Percentiles rank a stretch among this genome's conserved stretches.
These are phyloP conservation scores for Kodamaea sagamina DNA, from an alignment of 805 yeast genomes.

Conservation along the genomic window DNA sequence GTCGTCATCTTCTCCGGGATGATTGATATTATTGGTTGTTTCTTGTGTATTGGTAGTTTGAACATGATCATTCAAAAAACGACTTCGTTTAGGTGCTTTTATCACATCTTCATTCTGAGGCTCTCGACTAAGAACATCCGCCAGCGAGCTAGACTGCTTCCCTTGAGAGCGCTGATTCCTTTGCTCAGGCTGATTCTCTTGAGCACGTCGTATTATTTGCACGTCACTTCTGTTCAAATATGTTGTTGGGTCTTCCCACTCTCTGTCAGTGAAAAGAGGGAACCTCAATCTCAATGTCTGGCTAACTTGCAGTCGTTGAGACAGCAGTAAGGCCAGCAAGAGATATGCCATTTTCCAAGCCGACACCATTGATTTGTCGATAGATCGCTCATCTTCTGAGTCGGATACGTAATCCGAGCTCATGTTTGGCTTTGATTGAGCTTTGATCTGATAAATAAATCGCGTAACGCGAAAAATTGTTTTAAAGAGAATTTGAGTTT, in stretches of 20 bases:
- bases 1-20: slow-evolving; percentile 12
- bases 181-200: slow-evolving; percentile 9
- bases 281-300: slow-evolving; percentile 2
- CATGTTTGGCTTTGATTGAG: neutral
- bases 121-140: no score
- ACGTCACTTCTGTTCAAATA: slow-evolving; percentile 3
- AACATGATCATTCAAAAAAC: neutral
- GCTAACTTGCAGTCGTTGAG: slow-evolving; percentile 7
- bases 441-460: neutral
- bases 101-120: neutral
- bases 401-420: slow-evolving; percentile 26
- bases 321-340: slow-evolving; percentile 5
- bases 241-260: slow-evolving; percentile 13
- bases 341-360: slow-evolving; percentile 7
- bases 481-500: neutral
- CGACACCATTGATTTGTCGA: slow-evolving; percentile 14
- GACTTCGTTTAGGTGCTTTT: slow-evolving; percentile 6
- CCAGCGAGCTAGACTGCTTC: no score
- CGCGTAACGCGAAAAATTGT: neutral
- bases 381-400: slow-evolving; percentile 29
- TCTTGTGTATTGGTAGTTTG: neutral
- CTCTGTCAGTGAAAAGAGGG: slow-evolving; percentile 5
- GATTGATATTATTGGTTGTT: no score
- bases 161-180: no score
- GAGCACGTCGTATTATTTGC: neutral